Conservation (phyloP, 306 rosid genomes). For the Cicer bijugum region DNA sequence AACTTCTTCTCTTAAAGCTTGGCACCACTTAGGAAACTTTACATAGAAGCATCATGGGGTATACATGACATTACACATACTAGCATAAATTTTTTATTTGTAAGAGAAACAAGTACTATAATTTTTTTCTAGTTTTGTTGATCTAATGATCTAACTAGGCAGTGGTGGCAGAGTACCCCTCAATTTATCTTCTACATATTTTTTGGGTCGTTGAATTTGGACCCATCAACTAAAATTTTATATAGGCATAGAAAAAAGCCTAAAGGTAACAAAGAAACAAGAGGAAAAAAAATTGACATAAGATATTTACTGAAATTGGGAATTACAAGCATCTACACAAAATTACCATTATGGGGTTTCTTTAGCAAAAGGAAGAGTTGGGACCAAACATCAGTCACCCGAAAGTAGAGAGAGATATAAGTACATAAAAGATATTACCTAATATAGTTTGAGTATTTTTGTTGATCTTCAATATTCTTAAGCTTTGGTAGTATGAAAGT, state of each 20-base stretch:
- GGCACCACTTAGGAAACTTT: slow-evolving; percentile 49
- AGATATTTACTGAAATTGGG: slow-evolving; percentile 44
- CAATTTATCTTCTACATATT: slow-evolving; percentile 43
- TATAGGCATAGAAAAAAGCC: slow-evolving; percentile 40
- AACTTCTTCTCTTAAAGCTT: slow-evolving; percentile 44
- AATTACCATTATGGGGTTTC: slow-evolving; percentile 51
- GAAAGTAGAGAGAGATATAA: slow-evolving; percentile 47
- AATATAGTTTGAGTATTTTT: slow-evolving; percentile 47
- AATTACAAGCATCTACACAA: slow-evolving; percentile 52
- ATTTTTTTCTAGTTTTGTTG: slow-evolving; percentile 46
- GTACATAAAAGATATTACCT: slow-evolving; percentile 44
- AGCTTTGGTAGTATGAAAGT: slow-evolving; percentile 38
- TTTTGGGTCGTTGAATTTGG: slow-evolving; percentile 49
- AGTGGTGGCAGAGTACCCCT: slow-evolving; percentile 48
- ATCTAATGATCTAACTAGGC: slow-evolving; percentile 42
- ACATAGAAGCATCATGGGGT: slow-evolving; percentile 48
- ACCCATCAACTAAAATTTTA: slow-evolving; percentile 49
- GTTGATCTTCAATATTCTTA: slow-evolving; percentile 49
- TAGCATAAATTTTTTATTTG: slow-evolving; percentile 49
- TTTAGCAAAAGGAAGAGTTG: slow-evolving; percentile 51
- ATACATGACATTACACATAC: slow-evolving; percentile 39
- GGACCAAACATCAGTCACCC: slow-evolving; percentile 47
- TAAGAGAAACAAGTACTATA: slow-evolving; percentile 48
- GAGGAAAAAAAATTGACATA: slow-evolving; percentile 39
- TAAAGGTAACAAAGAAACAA: slow-evolving; percentile 50